Evolutionary conservation across 805 yeast genomes (phyloP).

Genomic region (Candida alai): DNA sequence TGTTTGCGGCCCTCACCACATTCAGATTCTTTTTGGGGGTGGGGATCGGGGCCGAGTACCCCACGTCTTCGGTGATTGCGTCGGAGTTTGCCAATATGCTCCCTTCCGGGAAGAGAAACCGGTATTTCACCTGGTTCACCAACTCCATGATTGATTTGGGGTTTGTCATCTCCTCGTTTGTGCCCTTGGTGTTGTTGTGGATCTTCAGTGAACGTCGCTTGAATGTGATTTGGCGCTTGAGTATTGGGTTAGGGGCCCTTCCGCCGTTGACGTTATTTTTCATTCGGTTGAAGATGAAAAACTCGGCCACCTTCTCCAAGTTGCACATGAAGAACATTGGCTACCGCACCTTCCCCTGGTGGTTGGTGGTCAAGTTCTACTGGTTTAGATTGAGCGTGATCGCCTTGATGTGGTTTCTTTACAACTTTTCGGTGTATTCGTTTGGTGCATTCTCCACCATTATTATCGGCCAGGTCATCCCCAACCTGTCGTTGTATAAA

Average conservation of each 20-base stretch:
- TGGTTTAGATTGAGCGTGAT: conserved; percentile 74
- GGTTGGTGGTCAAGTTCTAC: conserved; percentile 69
- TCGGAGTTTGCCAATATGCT: conserved; percentile 82
- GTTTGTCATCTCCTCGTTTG: conserved; percentile 77
- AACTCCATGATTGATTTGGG: conserved; percentile 85
- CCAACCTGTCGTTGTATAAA: conserved; percentile 59
- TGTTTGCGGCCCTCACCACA: conserved; percentile 79
- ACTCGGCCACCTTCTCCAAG: conserved; percentile 67
- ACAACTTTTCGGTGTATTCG: conserved; percentile 83
- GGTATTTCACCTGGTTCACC: conserved; percentile 88
- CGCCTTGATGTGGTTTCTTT: conserved; percentile 82
- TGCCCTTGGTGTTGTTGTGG: conserved; percentile 81
- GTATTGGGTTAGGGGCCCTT: conserved; percentile 84
- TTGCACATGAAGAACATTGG: conserved; percentile 59
- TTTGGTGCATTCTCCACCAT: conserved; percentile 79
- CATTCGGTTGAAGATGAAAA: conserved; percentile 71
- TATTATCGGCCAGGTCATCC: conserved; percentile 57
- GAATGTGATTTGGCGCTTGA: conserved; percentile 85
- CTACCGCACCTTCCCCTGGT: conserved; percentile 50
- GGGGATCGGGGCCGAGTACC: conserved; percentile 94
- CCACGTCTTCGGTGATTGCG: conserved; percentile 89
- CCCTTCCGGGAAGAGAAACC: conserved; percentile 77
- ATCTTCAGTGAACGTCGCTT: conserved; percentile 69
- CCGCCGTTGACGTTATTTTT: conserved; percentile 77
- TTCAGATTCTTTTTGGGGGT: conserved; percentile 86